Conservation (phyloP, 2,329 filamentous ascomycete genomes). For the Aspergillus sp. region DNA sequence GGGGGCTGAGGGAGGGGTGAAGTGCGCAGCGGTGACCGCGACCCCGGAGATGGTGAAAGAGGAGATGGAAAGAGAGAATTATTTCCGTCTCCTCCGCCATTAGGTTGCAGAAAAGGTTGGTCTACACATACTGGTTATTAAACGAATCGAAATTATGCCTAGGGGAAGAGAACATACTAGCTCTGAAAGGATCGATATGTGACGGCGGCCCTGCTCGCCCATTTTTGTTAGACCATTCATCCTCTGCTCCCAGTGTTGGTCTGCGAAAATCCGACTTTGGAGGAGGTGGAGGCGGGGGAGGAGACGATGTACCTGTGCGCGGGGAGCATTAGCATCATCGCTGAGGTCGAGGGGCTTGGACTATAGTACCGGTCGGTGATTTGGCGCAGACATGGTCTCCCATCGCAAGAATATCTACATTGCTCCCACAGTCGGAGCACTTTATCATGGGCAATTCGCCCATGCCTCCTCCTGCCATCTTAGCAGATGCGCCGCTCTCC, state of each 20-base stretch:
- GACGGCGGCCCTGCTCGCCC: constrained; percentile 51
- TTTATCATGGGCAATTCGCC: constrained; percentile 81
- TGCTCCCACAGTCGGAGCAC: constrained; percentile 74
- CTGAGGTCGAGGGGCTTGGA: not conserved
- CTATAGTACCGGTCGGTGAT: constrained; percentile 20
- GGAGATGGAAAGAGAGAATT: constrained; percentile 66
- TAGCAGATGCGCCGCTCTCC: constrained; percentile 42
- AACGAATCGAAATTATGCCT: not conserved
- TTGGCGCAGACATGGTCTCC: constrained; percentile 75
- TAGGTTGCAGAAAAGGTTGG: constrained; percentile 46
- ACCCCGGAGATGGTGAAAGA: constrained; percentile 53
- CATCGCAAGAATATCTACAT: constrained; percentile 83
- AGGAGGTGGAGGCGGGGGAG: constrained; percentile 24
- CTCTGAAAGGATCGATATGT: constrained; percentile 57
- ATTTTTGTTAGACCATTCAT: constrained; percentile 35
- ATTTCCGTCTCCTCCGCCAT: constrained; percentile 61
- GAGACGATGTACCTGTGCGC: constrained; percentile 12
- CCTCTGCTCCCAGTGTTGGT: constrained; percentile 22
- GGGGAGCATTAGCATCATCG: constrained; percentile 3
- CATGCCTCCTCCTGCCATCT: constrained; percentile 51
- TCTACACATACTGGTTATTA: constrained; percentile 28
- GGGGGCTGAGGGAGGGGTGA: constrained; percentile 46
- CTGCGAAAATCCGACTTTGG: constrained; percentile 28
- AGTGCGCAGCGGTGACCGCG: constrained; percentile 43
- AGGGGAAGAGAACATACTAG: constrained; percentile 52